These are phyloP conservation scores for Zymoseptoria tritici DNA, from an alignment of 2,329 filamentous ascomycete genomes.

Conservation along the genomic window DNA sequence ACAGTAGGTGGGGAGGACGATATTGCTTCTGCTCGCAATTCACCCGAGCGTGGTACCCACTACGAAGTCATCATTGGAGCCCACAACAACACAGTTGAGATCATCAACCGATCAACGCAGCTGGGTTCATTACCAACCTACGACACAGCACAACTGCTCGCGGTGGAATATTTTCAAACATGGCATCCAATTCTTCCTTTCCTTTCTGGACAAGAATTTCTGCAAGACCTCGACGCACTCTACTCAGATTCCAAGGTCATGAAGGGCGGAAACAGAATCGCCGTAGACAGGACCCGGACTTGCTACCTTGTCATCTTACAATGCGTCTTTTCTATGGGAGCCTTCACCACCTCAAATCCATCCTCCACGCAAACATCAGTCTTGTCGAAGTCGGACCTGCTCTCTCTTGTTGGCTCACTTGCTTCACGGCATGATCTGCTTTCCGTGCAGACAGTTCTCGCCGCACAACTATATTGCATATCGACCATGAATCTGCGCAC, in stretches of 20 bases:
- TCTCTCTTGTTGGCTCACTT: constrained; percentile 32
- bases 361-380: constrained; percentile 33
- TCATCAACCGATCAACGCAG: constrained; percentile 9
- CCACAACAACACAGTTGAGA: constrained; percentile 4
- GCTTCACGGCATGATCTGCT: constrained; percentile 38
- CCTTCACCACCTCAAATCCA: constrained; percentile 8
- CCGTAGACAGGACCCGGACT: constrained; percentile 18
- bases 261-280: constrained; percentile 22
- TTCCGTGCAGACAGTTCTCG: constrained; percentile 44
- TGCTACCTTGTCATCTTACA: constrained; percentile 39
- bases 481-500: constrained; percentile 43
- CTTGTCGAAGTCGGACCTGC: constrained; percentile 29
- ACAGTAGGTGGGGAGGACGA: constrained; percentile 19
- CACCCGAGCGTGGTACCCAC: constrained; percentile 11
- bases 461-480: constrained; percentile 43
- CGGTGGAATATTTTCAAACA: constrained; percentile 44
- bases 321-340: constrained; percentile 46
- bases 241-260: constrained; percentile 27
- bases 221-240: constrained; percentile 39
- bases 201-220: constrained; percentile 44
- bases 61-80: constrained; percentile 14
- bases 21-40: constrained; percentile 13
- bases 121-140: constrained; percentile 22
- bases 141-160: constrained; percentile 35
- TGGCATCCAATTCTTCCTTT: constrained; percentile 50